These are phyloP conservation scores for Mycocentrospora acerina DNA, from an alignment of 2,329 filamentous ascomycete genomes.

Conservation along the genomic window DNA sequence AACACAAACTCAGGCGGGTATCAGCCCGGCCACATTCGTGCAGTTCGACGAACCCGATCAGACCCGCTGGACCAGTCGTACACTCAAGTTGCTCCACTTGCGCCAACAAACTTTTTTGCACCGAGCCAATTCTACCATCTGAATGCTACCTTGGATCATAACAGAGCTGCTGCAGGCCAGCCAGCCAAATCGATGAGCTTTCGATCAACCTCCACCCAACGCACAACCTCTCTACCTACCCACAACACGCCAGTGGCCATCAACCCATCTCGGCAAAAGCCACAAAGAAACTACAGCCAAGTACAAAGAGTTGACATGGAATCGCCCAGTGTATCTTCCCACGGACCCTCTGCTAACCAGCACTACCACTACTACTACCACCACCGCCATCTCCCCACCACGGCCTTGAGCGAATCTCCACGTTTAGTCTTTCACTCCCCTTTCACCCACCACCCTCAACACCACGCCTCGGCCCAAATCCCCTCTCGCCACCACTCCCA, in stretches of 20 bases:
- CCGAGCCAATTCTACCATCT: constrained; percentile 2
- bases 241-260: constrained; percentile 1
- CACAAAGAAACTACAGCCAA: too few species aligned
- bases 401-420: too few species aligned
- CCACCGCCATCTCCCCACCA: too few species aligned
- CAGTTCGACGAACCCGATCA: constrained; percentile 12
- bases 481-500: too few species aligned
- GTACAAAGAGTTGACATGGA: too few species aligned
- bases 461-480: too few species aligned
- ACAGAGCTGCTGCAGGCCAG: constrained; percentile 7
- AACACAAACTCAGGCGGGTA: constrained; percentile 16
- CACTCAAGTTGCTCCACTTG: constrained; percentile 7
- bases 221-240: constrained; percentile 3
- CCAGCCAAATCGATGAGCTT: constrained; percentile 7
- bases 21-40: constrained; percentile 9
- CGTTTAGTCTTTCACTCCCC: too few species aligned
- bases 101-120: constrained; percentile 2
- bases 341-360: too few species aligned
- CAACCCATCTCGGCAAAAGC: not conserved
- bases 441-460: too few species aligned
- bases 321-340: too few species aligned
- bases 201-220: constrained; percentile 2
- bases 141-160: constrained; percentile 2
- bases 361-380: too few species aligned
- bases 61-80: constrained; percentile 14